Evolutionary conservation across 1,284 basidiomycete species (phyloP), one percentile per base, ranked within the genome.

Genomic region (Anthracocystis panici-leucophaei): DNA sequence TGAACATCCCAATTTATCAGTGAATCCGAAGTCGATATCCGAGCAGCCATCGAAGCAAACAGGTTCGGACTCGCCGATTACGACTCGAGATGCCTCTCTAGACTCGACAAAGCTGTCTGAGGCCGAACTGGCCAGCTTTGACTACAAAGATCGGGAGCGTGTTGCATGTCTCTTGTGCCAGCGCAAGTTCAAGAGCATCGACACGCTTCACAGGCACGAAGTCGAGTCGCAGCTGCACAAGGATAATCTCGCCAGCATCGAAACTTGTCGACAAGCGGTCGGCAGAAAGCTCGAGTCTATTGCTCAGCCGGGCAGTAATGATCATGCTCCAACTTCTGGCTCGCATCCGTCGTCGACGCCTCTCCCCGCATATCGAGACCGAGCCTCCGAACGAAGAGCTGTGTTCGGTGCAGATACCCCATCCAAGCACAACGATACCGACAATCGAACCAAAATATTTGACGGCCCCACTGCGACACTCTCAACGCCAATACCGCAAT

Each of bases 91-190:
- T 11, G 44, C n/a, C 11, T 14, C 40, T 21, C 31, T 23, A 20
- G 46, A 59, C 25, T 8, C 25, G 3, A 35, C 55, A 16, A n/a
- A 54, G 16, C 62, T 70, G 53, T 48, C 58, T 7, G 50, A 56
- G 14, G 55, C 35, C 5, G 49, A 67, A 10, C 45, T 76, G 21
- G 14, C 27, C 3, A 23, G 25, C 16, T 76, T 63, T 41, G 62
- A 76, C 57, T 76, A 72, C 65, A 63, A 57, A 23, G 69, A 76
- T n/a, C 33, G n/a, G 18, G 52, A 42, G 10, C 68, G 62, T 44
- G 60, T 65, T 25, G 69, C 74, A 21, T 76, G 74, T 27, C 69
- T 76, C n/a, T 38, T 76, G 20, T 76, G 74, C n/a, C 74, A 76
- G 35, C 65, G 74, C 54, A 71, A 76, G 27, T 71, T 76, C 65